Conservation (phyloP, 2,329 filamentous ascomycete species). For the Arthrobotrys sphaeroides region DNA sequence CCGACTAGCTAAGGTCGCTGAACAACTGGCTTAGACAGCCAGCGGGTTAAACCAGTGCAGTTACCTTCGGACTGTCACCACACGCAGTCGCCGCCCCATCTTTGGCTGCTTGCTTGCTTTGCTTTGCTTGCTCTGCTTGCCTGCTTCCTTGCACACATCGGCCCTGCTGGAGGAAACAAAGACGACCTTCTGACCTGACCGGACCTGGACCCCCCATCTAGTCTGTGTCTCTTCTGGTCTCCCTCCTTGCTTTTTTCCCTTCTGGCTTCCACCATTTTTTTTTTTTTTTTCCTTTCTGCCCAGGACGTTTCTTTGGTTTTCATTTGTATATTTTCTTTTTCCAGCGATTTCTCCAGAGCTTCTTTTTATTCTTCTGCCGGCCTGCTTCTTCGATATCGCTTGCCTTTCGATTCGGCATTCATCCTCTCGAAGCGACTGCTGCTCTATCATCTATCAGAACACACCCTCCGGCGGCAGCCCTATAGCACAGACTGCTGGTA, state of each 20-base stretch:
- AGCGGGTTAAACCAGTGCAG: conserved; percentile 10
- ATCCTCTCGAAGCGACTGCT: conserved; percentile 10
- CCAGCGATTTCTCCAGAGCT: conserved; percentile 33
- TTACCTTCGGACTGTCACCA: conserved; percentile 3
- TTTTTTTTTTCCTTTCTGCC: conserved; percentile 4
- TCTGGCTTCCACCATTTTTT: conserved; percentile 19
- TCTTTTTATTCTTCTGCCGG: conserved; percentile 45
- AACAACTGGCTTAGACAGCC: conserved; percentile 52
- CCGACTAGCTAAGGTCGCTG: conserved; percentile 26
- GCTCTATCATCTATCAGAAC: background rate
- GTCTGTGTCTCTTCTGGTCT: conserved; percentile 15
- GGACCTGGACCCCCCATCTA: conserved; percentile 26
- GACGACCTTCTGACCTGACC: conserved; percentile 40
- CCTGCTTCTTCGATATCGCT: conserved; percentile 38
- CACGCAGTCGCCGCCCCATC: conserved; percentile 41
- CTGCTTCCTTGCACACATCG: conserved; percentile 5
- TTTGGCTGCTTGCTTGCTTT: too few relatives aligned
- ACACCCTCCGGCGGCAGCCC: background rate
- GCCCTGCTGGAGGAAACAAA: conserved; percentile 9
- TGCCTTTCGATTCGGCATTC: conserved; percentile 2
- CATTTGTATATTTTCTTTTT: conserved; percentile 35
- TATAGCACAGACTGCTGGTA: too few relatives aligned
- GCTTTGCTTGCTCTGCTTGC: too few relatives aligned
- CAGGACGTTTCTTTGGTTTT: conserved; percentile 11
- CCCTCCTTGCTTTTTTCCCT: conserved; percentile 4